A percentile compares a stretch with the other conserved stretches of the same genome.
These are phyloP conservation scores for Tricholoma terreum DNA, from an alignment of 768 basidiomycete species.

Conservation along the genomic window DNA sequence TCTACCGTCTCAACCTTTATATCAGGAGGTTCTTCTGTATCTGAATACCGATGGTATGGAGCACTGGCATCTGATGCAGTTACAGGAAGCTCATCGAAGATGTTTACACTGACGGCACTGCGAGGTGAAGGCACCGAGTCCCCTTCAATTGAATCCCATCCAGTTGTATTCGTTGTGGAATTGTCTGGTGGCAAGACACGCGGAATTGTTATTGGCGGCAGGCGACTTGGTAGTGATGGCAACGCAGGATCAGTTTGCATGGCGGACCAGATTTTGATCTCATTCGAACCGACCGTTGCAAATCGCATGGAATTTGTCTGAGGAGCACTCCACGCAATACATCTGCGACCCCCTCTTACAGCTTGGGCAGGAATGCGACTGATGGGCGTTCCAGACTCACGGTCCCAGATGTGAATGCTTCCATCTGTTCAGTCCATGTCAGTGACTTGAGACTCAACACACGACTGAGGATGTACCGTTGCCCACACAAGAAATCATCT, in stretches of 20 bases:
- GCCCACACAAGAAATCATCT: constrained; percentile 1
- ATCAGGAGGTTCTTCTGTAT: too few species aligned
- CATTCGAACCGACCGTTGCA: not conserved
- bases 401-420: not conserved
- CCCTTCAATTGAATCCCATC: too few species aligned
- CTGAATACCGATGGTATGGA: too few species aligned
- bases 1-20: too few species aligned
- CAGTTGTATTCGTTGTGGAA: too few species aligned
- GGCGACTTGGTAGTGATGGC: not conserved
- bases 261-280: not conserved
- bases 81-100: too few species aligned
- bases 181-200: too few species aligned
- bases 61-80: too few species aligned
- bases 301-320: not conserved
- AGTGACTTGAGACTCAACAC: not conserved
- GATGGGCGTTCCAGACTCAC: not conserved
- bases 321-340: not conserved
- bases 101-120: too few species aligned
- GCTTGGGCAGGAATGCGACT: not conserved
- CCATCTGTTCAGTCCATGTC: too few species aligned
- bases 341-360: not conserved
- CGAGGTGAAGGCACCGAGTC: too few species aligned
- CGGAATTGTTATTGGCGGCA: not conserved
- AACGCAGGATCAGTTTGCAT: not conserved
- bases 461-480: not conserved